Evolutionary conservation across 1,284 basidiomycete genomes (phyloP).

Genomic region (Moniliella sp.): DNA sequence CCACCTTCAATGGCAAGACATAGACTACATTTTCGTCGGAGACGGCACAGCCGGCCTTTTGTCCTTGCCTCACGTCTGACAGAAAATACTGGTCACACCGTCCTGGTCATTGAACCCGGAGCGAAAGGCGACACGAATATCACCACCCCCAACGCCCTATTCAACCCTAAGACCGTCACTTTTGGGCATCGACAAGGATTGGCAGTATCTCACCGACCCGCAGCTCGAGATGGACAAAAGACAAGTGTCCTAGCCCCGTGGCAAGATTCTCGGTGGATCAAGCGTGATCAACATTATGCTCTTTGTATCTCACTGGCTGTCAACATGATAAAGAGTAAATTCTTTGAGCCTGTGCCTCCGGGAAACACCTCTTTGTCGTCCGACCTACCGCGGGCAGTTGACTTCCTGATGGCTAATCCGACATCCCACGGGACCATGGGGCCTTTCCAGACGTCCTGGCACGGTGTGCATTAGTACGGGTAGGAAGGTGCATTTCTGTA

Average conservation of each 20-base stretch:
- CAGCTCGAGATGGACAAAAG: slow-evolving; percentile 10
- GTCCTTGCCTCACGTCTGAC: slow-evolving; percentile 13
- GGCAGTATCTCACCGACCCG: slow-evolving; percentile 9
- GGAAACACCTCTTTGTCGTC: too few species aligned
- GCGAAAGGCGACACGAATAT: slow-evolving; percentile 7
- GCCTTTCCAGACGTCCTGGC: too few species aligned
- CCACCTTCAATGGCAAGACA: too few species aligned
- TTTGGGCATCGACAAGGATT: slow-evolving; percentile 8
- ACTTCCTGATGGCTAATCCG: too few species aligned
- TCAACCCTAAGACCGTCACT: slow-evolving; percentile 9
- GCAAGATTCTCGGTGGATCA: slow-evolving; percentile 15
- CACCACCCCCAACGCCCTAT: slow-evolving; percentile 8
- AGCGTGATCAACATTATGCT: background rate
- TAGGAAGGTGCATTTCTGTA: too few species aligned
- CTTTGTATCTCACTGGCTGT: background rate
- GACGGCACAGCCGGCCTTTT: too few species aligned
- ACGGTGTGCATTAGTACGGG: too few species aligned
- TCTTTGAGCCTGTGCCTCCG: too few species aligned
- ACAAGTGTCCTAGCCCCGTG: slow-evolving; percentile 10
- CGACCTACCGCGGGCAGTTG: too few species aligned
- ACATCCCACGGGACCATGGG: too few species aligned
- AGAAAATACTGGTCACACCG: slow-evolving; percentile 11
- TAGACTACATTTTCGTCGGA: too few species aligned
- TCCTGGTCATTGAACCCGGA: slow-evolving; percentile 18
- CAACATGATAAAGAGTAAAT: too few species aligned